These are phyloP conservation scores for Polyplosphaeria fusca DNA, from an alignment of 495 filamentous ascomycete genomes.

Conservation along the genomic window DNA sequence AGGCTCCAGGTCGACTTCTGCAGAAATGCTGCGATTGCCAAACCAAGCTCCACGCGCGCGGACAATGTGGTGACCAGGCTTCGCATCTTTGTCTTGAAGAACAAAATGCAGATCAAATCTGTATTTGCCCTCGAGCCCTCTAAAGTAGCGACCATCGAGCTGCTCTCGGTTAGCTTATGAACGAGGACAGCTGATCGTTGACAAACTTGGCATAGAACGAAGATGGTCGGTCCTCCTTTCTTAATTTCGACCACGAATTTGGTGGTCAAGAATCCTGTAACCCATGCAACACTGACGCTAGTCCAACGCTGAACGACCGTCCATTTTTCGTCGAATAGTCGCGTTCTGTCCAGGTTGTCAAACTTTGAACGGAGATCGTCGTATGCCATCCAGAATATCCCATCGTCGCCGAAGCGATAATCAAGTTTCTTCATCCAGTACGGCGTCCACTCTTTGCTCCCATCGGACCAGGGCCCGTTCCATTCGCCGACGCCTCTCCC, in stretches of 20 bases:
- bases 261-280: conserved; percentile 76
- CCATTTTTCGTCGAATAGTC: conserved; percentile 82
- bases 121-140: conserved; percentile 79
- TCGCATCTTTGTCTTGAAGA: conserved; percentile 62
- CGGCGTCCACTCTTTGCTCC: conserved; percentile 85
- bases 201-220: conserved; percentile 66
- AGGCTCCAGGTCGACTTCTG: conserved; percentile 77
- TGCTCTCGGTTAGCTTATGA: not conserved
- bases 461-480: conserved; percentile 53
- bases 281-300: conserved; percentile 78
- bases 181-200: not conserved
- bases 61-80: conserved; percentile 78
- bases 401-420: conserved; percentile 86
- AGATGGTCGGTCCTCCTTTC: conserved; percentile 65
- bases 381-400: conserved; percentile 72
- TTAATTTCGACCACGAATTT: conserved; percentile 72
- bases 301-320: conserved; percentile 81
- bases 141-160: conserved; percentile 83
- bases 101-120: conserved; percentile 74
- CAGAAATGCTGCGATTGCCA: conserved; percentile 72
- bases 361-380: conserved; percentile 80
- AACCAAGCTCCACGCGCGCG: conserved; percentile 64
- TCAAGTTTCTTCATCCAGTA: conserved; percentile 76
- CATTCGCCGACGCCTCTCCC: conserved; percentile 55
- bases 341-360: conserved; percentile 75